Evolutionary conservation across 768 basidiomycete genomes (phyloP).

Genomic region (Chalciporus sphaerocephalus): DNA sequence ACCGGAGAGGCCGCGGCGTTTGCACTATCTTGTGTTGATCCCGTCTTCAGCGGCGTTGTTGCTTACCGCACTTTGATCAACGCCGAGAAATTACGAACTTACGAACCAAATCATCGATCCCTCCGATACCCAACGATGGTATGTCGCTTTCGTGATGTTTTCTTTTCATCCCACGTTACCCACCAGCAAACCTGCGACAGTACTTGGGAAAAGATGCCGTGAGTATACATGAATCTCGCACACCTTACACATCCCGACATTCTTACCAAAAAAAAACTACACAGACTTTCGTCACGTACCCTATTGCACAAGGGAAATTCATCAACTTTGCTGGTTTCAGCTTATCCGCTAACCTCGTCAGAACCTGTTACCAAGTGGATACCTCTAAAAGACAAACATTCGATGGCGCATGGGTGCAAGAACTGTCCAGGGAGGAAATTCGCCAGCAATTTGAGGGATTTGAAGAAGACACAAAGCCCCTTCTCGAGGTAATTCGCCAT

Average conservation of each 20-base stretch:
- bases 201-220: constrained; percentile 54
- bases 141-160: constrained; percentile 9
- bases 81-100: constrained; percentile 41
- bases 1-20: constrained; percentile 39
- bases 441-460: constrained; percentile 43
- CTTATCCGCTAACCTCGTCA: constrained; percentile 47
- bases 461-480: constrained; percentile 55
- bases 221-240: constrained; percentile 21
- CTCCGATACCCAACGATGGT: constrained; percentile 49
- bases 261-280: background rate
- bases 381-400: constrained; percentile 15
- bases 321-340: constrained; percentile 63
- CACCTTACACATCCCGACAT: no score
- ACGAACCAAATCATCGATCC: constrained; percentile 45
- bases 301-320: constrained; percentile 51
- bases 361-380: constrained; percentile 35
- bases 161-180: constrained; percentile 1
- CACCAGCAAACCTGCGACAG: constrained; percentile 28
- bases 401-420: constrained; percentile 45
- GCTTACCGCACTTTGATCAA: constrained; percentile 60
- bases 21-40: constrained; percentile 43
- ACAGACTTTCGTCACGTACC: constrained; percentile 60
- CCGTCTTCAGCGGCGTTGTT: constrained; percentile 55
- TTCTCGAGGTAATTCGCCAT: constrained; percentile 43
- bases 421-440: constrained; percentile 44